phyloP scores from a whole-genome alignment of 129 eudicot species.

The Mikania micrantha region DNA sequence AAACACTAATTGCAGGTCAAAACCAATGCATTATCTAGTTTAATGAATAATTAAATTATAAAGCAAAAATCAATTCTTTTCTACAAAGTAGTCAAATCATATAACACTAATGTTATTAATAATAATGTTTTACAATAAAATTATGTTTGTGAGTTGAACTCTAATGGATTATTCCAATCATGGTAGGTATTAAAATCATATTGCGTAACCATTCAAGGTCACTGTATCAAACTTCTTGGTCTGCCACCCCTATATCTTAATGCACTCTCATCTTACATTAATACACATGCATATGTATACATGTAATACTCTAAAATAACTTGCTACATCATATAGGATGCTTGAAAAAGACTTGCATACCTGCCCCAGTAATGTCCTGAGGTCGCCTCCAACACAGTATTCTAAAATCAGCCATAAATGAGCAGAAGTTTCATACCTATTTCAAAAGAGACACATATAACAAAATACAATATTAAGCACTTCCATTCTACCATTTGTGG shows the following conservation, averaged over 20 bases:
- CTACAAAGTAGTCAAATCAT: neutral
- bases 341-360: constrained; percentile 22
- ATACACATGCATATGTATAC: neutral
- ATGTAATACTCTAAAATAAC: neutral
- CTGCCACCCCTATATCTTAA: neutral
- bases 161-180: neutral
- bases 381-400: constrained; percentile 98
- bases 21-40: neutral
- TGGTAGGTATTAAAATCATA: neutral
- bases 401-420: constrained; percentile 93
- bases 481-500: too few species aligned
- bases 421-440: constrained; percentile 96
- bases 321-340: neutral
- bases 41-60: neutral
- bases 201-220: neutral
- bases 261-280: neutral
- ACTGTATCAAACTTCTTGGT: neutral
- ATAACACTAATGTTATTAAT: neutral
- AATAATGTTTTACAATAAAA: neutral
- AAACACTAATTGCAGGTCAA: neutral
- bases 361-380: constrained; percentile 84
- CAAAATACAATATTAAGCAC: too few species aligned
- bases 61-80: neutral
- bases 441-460: constrained; percentile 13
- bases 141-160: neutral